Base-by-base conservation (phyloP, 495 filamentous ascomycete species). In the Daldinia vernicosa region DNA sequence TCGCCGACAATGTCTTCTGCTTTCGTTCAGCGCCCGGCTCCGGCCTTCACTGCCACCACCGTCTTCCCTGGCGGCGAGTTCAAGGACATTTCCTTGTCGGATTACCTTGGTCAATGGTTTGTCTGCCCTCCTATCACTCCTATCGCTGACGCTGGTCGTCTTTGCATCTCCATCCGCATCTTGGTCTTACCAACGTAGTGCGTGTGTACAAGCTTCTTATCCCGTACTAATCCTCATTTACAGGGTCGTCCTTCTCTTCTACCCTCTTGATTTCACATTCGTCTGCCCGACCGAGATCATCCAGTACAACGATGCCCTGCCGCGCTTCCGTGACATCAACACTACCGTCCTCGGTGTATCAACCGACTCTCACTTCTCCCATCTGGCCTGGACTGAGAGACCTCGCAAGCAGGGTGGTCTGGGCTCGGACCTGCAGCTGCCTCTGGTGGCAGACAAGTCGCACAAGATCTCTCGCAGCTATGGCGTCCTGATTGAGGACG, bases 401-500 rank as follows among this genome's bases (percentile, higher is more conserved):
- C 80, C 81, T 22, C 79, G 82, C 66, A 84, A 84, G 75, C 80
- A 86, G 27, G 86, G 87, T 53, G 87, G 86, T 43, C 75, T 88
- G 30, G 86, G 87, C 51, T 74, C 76, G 11, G 76, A 78, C 72
- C 74, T 88, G 57, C 78, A 86, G 43, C 80, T 89, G 37, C 86
- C 86, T 17, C 79, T 88, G 8, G 77, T 87, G 15, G 81, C 81
- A 65, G 86, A 89, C 78, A 86, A 84, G 78, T 86, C 83, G 57
- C 86, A 87, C 71, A 78, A 80, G 73, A 75, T 89, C 61, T 83
- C 82, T 22, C 78, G 79, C 60, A 83, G 80, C 71, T 89, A 88
- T 74, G 86, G 84, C 52, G 85, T 88, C n/a, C 75, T 89, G 64
- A 80, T 87, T 40, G 86, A 87, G 72, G 85, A 86, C 12, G 81